phyloP scores from a whole-genome alignment of 176 grass and related monocot genomes.

The Lolium perenne region DNA sequence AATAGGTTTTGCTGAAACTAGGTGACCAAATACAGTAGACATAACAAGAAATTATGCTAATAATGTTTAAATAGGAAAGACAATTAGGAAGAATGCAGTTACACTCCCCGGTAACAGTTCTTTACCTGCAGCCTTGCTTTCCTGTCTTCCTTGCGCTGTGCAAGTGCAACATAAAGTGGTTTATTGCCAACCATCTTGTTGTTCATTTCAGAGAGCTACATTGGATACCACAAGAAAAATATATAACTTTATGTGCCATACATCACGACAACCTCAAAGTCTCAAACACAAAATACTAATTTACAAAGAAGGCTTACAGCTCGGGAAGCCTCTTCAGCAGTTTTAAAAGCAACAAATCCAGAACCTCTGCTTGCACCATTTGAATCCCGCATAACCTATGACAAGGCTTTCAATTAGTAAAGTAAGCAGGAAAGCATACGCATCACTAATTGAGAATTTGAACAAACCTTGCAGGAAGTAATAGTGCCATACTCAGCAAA shows the following conservation, averaged over 20 bases:
- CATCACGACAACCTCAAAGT: background rate
- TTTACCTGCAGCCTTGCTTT: conserved; percentile 81
- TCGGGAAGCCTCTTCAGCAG: conserved; percentile 70
- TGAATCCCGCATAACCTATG: conserved; percentile 84
- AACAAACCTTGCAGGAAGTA: conserved; percentile 88
- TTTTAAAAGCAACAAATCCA: conserved; percentile 96
- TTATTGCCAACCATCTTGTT: conserved; percentile 84
- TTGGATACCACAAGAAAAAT: conserved; percentile 25
- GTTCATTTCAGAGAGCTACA: conserved; percentile 84
- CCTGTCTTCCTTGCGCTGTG: conserved; percentile 92
- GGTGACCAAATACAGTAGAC: background rate
- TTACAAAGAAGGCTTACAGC: conserved; percentile 62
- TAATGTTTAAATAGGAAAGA: background rate
- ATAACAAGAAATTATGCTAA: background rate
- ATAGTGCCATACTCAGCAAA: conserved; percentile 77
- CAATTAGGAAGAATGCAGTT: background rate
- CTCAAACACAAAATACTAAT: background rate
- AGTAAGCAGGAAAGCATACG: background rate
- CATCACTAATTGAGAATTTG: background rate
- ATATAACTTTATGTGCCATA: conserved; percentile 19
- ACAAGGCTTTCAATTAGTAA: conserved; percentile 32
- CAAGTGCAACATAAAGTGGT: conserved; percentile 87
- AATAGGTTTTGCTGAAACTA: background rate
- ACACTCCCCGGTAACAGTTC: background rate
- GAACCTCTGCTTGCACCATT: conserved; percentile 85